Percentiles rank a stretch among this genome's conserved stretches.
phyloP scores from a whole-genome alignment of 2,329 filamentous ascomycete species.

The Penicillium decumbens region DNA sequence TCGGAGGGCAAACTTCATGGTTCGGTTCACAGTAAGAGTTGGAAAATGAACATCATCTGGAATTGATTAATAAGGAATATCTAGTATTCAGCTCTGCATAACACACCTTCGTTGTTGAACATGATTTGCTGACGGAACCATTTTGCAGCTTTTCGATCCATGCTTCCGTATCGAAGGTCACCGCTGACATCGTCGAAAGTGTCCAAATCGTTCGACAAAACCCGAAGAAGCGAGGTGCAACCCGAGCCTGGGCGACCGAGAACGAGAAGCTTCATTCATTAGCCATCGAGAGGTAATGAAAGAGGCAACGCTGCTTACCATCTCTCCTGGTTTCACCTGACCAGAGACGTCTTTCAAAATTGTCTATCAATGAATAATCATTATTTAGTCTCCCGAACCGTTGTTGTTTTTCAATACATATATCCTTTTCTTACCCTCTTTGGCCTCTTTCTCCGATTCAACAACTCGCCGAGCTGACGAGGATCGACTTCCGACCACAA shows the following conservation, averaged over 20 bases:
- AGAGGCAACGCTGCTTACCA: conserved; percentile 28
- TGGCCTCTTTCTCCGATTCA: conserved; percentile 17
- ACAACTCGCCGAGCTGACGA: conserved; percentile 23
- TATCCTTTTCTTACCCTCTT: conserved; percentile 26
- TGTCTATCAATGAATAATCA: conserved; percentile 24
- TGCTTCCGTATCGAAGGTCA: conserved; percentile 50
- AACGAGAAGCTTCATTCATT: conserved; percentile 51
- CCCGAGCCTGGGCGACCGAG: conserved; percentile 64
- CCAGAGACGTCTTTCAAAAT: conserved; percentile 40
- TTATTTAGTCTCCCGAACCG: not conserved
- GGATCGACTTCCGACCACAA: conserved; percentile 33
- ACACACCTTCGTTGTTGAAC: conserved; percentile 63
- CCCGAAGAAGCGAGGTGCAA: conserved; percentile 66
- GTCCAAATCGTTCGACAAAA: conserved; percentile 60
- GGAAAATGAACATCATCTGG: conserved; percentile 67
- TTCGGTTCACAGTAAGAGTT: conserved; percentile 68
- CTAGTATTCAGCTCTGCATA: not conserved
- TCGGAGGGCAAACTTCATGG: conserved; percentile 65
- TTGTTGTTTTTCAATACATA: not conserved
- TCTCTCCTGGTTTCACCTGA: conserved; percentile 43
- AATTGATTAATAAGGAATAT: not conserved
- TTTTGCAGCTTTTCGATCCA: conserved; percentile 45
- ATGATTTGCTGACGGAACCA: conserved; percentile 47
- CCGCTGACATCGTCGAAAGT: conserved; percentile 58
- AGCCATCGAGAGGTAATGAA: not conserved